Percentiles rank a stretch among this genome's conserved stretches.
phyloP scores from a whole-genome alignment of 768 basidiomycete species.

The Lentinula detonsa region DNA sequence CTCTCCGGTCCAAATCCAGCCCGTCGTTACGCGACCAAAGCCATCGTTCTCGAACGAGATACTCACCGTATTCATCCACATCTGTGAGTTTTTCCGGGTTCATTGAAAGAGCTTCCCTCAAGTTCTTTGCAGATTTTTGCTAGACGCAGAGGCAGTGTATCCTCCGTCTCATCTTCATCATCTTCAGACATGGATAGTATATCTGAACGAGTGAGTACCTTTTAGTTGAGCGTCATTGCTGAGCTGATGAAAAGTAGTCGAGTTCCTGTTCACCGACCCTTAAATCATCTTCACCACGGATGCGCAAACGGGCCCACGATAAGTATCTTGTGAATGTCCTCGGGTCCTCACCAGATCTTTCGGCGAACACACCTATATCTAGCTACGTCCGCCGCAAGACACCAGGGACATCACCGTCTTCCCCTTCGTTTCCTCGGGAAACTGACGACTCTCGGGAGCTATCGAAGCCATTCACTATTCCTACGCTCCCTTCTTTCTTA shows the following conservation, averaged over 20 bases:
- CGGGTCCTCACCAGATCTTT: slow-evolving; percentile 43
- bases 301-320: slow-evolving; percentile 36
- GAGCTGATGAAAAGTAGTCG: slow-evolving; percentile 17
- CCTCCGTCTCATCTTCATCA: slow-evolving; percentile 36
- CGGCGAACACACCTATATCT: slow-evolving; percentile 72
- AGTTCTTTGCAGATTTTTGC: slow-evolving; percentile 25
- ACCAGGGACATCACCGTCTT: slow-evolving; percentile 66
- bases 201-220: slow-evolving; percentile 26
- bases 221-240: slow-evolving; percentile 1
- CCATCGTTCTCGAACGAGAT: slow-evolving; percentile 35
- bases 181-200: slow-evolving; percentile 12
- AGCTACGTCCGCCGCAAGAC: slow-evolving; percentile 76
- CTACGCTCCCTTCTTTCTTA: slow-evolving; percentile 54
- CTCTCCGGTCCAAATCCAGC: slow-evolving; percentile 34
- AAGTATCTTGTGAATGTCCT: slow-evolving; percentile 43
- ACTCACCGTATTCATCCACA: slow-evolving; percentile 42
- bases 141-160: slow-evolving; percentile 39
- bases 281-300: slow-evolving; percentile 31
- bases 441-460: slow-evolving; percentile 28
- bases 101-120: background rate
- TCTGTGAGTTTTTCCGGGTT: slow-evolving; percentile 21
- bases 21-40: slow-evolving; percentile 35
- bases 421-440: slow-evolving; percentile 53
- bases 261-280: slow-evolving; percentile 32
- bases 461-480: slow-evolving; percentile 53